phyloP scores from a whole-genome alignment of 805 yeast genomes.

The Barnettozyma sp. region DNA sequence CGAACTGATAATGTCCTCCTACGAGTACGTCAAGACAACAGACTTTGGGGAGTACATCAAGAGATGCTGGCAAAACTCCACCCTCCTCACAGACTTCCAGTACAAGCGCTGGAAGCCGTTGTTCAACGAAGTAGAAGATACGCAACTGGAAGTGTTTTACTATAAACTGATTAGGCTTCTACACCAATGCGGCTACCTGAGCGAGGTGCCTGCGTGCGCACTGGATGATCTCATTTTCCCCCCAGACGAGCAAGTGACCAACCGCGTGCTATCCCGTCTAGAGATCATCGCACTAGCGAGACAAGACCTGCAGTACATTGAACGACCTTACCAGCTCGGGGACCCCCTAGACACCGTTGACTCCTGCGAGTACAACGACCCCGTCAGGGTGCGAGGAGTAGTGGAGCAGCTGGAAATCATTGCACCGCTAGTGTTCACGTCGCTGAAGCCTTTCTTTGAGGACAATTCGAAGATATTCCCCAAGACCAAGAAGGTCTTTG shows the following conservation, averaged over 20 bases:
- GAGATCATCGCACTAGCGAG: slow-evolving; percentile 26
- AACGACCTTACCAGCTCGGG: slow-evolving; percentile 4
- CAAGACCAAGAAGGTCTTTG: slow-evolving; percentile 10
- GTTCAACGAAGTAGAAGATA: slow-evolving; percentile 3
- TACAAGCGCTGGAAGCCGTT: not conserved
- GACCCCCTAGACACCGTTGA: not conserved
- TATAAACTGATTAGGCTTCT: slow-evolving; percentile 11
- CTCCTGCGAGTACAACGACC: not conserved
- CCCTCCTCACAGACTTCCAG: not conserved
- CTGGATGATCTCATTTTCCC: slow-evolving; percentile 32
- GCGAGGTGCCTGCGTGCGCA: slow-evolving; percentile 11
- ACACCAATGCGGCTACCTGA: slow-evolving; percentile 6
- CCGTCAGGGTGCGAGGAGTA: not conserved
- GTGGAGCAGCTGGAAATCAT: slow-evolving; percentile 6
- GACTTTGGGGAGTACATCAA: not conserved
- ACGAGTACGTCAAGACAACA: not conserved
- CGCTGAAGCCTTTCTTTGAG: slow-evolving; percentile 13
- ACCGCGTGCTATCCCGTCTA: slow-evolving; percentile 28
- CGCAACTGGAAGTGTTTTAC: slow-evolving; percentile 7
- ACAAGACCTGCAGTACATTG: slow-evolving; percentile 6
- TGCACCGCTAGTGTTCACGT: slow-evolving; percentile 11
- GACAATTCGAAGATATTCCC: slow-evolving; percentile 12
- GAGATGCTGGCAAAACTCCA: slow-evolving; percentile 10
- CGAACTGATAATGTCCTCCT: slow-evolving; percentile 5
- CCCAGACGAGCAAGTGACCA: slow-evolving; percentile 28